Evolutionary conservation across 2,329 filamentous ascomycete genomes (phyloP), one percentile per base, ranked within the genome.

Genomic region (Nannizziopsis arthrosporioides): DNA sequence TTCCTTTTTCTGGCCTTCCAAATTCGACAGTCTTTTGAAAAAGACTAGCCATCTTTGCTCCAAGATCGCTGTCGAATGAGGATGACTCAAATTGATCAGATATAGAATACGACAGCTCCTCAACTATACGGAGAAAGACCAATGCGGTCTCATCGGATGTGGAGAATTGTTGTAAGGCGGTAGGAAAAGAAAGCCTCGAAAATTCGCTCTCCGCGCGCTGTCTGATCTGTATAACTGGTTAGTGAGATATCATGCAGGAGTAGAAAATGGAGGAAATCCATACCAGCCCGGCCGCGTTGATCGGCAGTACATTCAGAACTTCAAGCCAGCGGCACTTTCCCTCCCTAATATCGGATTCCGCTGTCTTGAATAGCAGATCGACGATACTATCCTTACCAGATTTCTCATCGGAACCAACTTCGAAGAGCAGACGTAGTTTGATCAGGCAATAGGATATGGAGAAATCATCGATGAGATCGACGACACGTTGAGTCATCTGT

Each of bases 381-480:
- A 67, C 59, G 19, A 70, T 60, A 18, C 52, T 57, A 34, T 57
- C 61, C 44, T 55, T 60, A 14, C 60, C 30, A 37, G 50, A 43
- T 3, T 47, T 57, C 5, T 60, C 55, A 14, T 56, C 54, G 7
- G 59, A 51, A 17, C 61, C 60, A 15, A 56, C 57, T 31, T 61
- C 59, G 51, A 69, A 67, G 12, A 68, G 54, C n/a, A 66, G 53
- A 46, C 67, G 65, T 9, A 70, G 56, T 49, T 69, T 68, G 50
- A 69, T 51, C 40, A 68, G 65, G 42, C 65, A 68, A 37, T 68
- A 65, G 4, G 68, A 64, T 19, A 70, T 58, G 8, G 68, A 70
- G 49, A 71, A 67, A 47, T 68, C 61, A 50, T 67, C 62, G 9
- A 64, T 63, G 52, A 61, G 61, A 11, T 56, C 54, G 32, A 68